Evolutionary conservation across 2,329 filamentous ascomycete species (phyloP).

Genomic region (Scedosporium apiospermum): DNA sequence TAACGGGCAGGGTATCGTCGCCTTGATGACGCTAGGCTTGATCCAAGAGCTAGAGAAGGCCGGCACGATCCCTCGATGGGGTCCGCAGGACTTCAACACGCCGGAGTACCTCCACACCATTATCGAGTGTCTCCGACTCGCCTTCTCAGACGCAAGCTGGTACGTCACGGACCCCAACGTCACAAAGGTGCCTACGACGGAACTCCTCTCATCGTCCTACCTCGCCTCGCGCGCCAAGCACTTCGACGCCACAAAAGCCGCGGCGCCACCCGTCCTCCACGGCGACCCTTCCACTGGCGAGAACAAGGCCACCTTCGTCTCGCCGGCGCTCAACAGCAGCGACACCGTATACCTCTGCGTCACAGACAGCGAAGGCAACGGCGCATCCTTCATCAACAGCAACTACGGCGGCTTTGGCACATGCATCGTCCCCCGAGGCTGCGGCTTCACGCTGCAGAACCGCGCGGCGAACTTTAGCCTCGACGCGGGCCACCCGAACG

Average conservation of each 20-base stretch:
- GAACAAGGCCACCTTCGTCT: conserved; percentile 27
- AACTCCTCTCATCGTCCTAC: conserved; percentile 64
- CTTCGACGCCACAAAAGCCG: conserved; percentile 50
- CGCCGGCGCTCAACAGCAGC: conserved; percentile 69
- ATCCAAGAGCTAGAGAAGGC: conserved; percentile 73
- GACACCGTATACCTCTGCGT: conserved; percentile 94
- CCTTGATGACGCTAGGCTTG: conserved; percentile 88
- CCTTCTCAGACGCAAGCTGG: conserved; percentile 85
- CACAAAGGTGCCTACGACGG: conserved; percentile 56
- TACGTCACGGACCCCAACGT: conserved; percentile 79
- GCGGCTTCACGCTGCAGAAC: conserved; percentile 92
- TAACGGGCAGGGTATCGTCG: conserved; percentile 92
- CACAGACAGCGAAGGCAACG: conserved; percentile 75
- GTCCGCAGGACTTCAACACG: conserved; percentile 67
- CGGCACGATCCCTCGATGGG: conserved; percentile 65
- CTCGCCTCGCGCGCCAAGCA: conserved; percentile 58
- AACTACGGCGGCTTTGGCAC: conserved; percentile 89
- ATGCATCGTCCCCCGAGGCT: conserved; percentile 71
- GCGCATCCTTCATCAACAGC: conserved; percentile 92
- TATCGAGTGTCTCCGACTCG: conserved; percentile 79
- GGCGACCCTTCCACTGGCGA: conserved; percentile 35
- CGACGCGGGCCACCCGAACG: conserved; percentile 63
- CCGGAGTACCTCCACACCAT: conserved; percentile 74
- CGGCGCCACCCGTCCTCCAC: conserved; percentile 55
- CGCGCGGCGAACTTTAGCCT: conserved; percentile 82